Conservation (phyloP, 306 rosid species). For the Coriaria nepalensis region DNA sequence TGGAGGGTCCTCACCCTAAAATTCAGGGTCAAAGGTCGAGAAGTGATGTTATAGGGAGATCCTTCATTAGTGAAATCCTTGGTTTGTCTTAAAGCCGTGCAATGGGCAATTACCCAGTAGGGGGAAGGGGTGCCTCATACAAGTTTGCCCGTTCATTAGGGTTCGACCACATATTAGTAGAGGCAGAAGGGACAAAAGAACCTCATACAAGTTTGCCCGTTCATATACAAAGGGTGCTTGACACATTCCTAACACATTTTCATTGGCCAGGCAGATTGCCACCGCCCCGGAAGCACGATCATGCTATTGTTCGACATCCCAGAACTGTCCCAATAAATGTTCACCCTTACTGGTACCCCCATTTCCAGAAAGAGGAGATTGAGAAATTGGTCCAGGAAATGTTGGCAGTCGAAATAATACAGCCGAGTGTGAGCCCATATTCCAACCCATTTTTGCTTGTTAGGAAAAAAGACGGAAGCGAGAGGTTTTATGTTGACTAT, state of each 20-base stretch:
- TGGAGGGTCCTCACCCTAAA: not conserved
- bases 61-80: not conserved
- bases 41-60: not conserved
- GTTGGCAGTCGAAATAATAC: not conserved
- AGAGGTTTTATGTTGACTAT: not conserved
- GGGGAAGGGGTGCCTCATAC: not conserved
- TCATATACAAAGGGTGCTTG: not conserved
- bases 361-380: not conserved
- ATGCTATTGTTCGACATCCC: not conserved
- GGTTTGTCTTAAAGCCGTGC: not conserved
- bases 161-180: not conserved
- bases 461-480: too few species aligned
- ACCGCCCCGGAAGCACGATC: not conserved
- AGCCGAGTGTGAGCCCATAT: not conserved
- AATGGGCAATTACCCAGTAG: not conserved
- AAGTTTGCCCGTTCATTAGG: too few species aligned
- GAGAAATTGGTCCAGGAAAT: not conserved
- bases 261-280: not conserved
- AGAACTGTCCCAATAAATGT: not conserved
- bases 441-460: too few species aligned
- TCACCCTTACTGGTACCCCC: not conserved
- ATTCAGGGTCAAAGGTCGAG: not conserved
- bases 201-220: not conserved
- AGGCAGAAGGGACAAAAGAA: not conserved
- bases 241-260: not conserved